These are phyloP conservation scores for Verruconis gallopava DNA, from an alignment of 2,329 filamentous ascomycete genomes.

Conservation along the genomic window DNA sequence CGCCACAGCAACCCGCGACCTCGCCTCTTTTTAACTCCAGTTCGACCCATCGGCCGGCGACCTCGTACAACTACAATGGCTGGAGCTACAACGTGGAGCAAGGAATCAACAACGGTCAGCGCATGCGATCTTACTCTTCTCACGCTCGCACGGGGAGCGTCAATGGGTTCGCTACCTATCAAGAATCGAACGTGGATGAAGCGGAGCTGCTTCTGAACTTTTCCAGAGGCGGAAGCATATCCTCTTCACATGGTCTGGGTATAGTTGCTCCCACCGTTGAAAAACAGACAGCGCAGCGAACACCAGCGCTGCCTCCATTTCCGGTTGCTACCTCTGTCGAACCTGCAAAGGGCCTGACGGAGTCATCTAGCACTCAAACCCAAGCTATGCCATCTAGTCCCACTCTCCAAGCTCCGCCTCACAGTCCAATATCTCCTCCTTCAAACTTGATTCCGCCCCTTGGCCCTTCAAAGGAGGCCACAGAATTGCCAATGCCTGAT, in stretches of 20 bases:
- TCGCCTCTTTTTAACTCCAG: slow-evolving; percentile 16
- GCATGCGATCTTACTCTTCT: slow-evolving; percentile 1
- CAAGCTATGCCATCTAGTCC: not conserved
- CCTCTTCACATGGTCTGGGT: not conserved
- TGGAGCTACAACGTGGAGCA: slow-evolving; percentile 28
- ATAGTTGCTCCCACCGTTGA: not conserved
- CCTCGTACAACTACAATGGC: slow-evolving; percentile 29
- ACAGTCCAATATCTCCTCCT: not conserved
- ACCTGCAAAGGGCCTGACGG: no score
- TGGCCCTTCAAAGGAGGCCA: not conserved
- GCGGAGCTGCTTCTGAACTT: slow-evolving; percentile 10
- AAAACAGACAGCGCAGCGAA: not conserved
- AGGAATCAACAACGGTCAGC: slow-evolving; percentile 20
- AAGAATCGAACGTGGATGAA: slow-evolving; percentile 2
- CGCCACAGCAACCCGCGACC: slow-evolving; percentile 26
- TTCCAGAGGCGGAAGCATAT: slow-evolving; percentile 5
- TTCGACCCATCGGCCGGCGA: slow-evolving; percentile 26
- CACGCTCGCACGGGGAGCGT: not conserved
- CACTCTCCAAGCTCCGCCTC: not conserved
- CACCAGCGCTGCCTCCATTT: slow-evolving; percentile 6
- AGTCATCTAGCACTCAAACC: no score
- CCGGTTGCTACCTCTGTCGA: not conserved
- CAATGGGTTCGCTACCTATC: not conserved
- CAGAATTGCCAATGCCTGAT: not conserved
- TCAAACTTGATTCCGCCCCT: not conserved